Evolutionary conservation across 2,329 filamentous ascomycete species (phyloP), one percentile per base, ranked within the genome.

Genomic region (Clonostachys chloroleuca): DNA sequence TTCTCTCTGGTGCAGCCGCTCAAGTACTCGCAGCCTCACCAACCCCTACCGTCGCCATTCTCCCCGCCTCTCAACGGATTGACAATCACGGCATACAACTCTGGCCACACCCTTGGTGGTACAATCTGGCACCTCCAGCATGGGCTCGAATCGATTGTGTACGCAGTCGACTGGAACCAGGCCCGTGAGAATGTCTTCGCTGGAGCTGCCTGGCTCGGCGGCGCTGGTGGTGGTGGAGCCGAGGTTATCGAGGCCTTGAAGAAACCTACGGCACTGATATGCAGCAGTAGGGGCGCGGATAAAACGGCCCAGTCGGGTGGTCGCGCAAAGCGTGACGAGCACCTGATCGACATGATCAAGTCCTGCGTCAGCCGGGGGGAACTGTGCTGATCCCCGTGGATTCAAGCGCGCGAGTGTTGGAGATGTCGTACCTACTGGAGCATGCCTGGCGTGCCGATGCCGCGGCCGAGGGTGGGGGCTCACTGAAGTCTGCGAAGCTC

Each of bases 41-140:
- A 96, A 59, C 92, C 94, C 2, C 76, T 91, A 2, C 83, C 88
- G 0, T 94, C 91, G 6, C 86, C 91, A 1, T 95, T 91, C 61
- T 95, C 91, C 3, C 90, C 92, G 5, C 87, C 92, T 1, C 75
- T 96, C 14, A 92, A 94, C 56, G 92, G 92, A 5, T 80, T 99
- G 16, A 96, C 90, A 3, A 89, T 99, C 54, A 99, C 94, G 1
- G 94, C 94, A 1, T 97, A 97, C 70, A 95, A 95, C 67, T 91
- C 94, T 8, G 94, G 94, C 53, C 92, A 96, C 63, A 96, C 92
- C 0, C 80, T 97, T 1, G 94, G 94, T 64, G 94, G 94, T 47
- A 97, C 94, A 20, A 96, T 99, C 72, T 99, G 94, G 94, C 92
- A 97, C 60, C 92, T 99, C 54, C 92, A 97, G 59, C 91, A 97